phyloP scores from a whole-genome alignment of 108 stramenopile genomes.

The Licmophora abbreviata region DNA sequence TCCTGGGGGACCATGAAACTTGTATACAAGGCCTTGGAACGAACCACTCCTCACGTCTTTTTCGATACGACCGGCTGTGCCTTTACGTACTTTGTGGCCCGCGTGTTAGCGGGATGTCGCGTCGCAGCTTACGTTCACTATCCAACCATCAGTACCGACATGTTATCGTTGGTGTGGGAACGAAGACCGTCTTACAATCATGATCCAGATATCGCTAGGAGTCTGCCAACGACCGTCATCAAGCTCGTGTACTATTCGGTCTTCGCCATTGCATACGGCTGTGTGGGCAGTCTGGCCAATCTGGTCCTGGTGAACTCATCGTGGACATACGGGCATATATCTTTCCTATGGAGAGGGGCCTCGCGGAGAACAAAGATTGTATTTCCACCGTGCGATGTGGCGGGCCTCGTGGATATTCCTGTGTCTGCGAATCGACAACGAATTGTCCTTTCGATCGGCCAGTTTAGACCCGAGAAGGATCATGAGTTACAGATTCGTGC shows the following conservation, averaged over 20 bases:
- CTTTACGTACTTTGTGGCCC: conserved; percentile 86
- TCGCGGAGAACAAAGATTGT: conserved; percentile 42
- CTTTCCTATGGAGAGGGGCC: conserved; percentile 50
- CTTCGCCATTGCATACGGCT: conserved; percentile 80
- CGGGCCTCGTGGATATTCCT: conserved; percentile 24
- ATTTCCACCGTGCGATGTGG: conserved; percentile 88
- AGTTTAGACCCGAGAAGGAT: conserved; percentile 99
- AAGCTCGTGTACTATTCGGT: conserved; percentile 87
- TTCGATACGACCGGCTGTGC: conserved; percentile 95
- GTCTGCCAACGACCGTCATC: conserved; percentile 37
- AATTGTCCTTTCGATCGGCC: conserved; percentile 87
- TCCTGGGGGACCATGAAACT: conserved; percentile 77
- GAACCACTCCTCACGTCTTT: conserved; percentile 65
- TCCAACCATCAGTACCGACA: conserved; percentile 96
- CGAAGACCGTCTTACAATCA: conserved; percentile 82
- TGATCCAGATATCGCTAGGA: conserved; percentile 30
- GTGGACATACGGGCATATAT: conserved; percentile 91
- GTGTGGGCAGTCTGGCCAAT: conserved; percentile 69
- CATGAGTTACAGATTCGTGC: conserved; percentile 80
- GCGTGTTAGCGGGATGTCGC: conserved; percentile 40
- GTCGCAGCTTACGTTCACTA: conserved; percentile 95
- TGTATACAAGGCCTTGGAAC: conserved; percentile 51
- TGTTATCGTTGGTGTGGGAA: conserved; percentile 85
- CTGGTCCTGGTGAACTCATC: conserved; percentile 92
- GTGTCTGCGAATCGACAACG: conserved; percentile 27